phyloP scores from a whole-genome alignment of 2,329 filamentous ascomycete genomes.

The Zymoseptoria ardabiliae region DNA sequence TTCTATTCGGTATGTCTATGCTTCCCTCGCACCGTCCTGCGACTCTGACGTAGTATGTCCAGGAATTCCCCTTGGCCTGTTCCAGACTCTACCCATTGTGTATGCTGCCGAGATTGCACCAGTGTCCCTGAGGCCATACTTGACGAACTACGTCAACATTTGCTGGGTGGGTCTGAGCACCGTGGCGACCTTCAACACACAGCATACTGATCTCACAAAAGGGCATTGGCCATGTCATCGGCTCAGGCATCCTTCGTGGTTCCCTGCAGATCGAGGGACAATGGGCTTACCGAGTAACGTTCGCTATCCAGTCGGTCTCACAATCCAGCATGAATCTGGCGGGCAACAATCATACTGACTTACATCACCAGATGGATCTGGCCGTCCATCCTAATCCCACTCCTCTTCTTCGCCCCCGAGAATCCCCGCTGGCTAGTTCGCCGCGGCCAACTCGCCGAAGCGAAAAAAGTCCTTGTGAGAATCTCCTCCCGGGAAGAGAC shows the following conservation, averaged over 20 bases:
- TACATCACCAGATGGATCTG: conserved; percentile 41
- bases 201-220: conserved; percentile 55
- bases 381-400: conserved; percentile 27
- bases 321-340: too few species aligned
- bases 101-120: conserved; percentile 42
- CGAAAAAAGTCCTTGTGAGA: conserved; percentile 11
- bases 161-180: conserved; percentile 40
- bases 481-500: too few species aligned
- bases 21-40: background rate
- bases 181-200: conserved; percentile 38
- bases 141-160: conserved; percentile 26
- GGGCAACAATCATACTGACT: too few species aligned
- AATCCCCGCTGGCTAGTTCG: conserved; percentile 27
- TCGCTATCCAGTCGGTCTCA: too few species aligned
- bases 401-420: conserved; percentile 22
- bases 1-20: conserved; percentile 35
- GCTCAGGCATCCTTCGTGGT: conserved; percentile 32
- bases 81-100: conserved; percentile 29
- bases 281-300: too few species aligned
- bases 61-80: conserved; percentile 35
- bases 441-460: conserved; percentile 18
- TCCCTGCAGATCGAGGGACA: background rate
- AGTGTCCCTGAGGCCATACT: conserved; percentile 26
- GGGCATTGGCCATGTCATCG: conserved; percentile 49
- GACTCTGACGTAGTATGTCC: conserved; percentile 36